Percentiles rank a stretch among this genome's conserved stretches.
phyloP scores from a whole-genome alignment of 306 rosid genomes.

The Astragalus glycyphyllos region DNA sequence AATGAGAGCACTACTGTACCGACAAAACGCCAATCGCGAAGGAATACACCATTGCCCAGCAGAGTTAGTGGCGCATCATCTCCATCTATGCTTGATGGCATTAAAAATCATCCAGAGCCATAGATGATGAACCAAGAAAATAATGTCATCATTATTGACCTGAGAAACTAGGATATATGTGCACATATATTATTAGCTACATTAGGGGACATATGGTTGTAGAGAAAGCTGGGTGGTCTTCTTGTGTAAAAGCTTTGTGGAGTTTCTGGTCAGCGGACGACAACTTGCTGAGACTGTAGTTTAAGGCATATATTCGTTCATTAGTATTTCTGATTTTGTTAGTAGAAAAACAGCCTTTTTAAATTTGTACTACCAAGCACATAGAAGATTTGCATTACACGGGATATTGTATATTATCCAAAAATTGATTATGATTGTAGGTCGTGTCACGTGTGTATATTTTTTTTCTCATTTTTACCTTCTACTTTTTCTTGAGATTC shows the following conservation, averaged over 20 bases:
- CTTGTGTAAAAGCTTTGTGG: conserved; percentile 35
- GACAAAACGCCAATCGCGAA: conserved; percentile 90
- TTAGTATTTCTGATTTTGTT: conserved; percentile 40
- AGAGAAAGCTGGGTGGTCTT: conserved; percentile 29
- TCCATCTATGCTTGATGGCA: conserved; percentile 64
- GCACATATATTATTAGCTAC: conserved; percentile 17
- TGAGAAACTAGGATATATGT: conserved; percentile 22
- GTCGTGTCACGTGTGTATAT: conserved; percentile 22
- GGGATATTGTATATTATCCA: conserved; percentile 44
- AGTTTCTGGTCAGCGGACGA: conserved; percentile 37
- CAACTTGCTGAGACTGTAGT: neutral
- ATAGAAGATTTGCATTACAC: conserved; percentile 23
- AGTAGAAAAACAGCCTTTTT: conserved; percentile 7
- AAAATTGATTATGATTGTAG: conserved; percentile 23
- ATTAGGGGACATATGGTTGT: conserved; percentile 42
- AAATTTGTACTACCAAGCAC: conserved; percentile 31
- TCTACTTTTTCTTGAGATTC: conserved; percentile 12
- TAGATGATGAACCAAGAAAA: conserved; percentile 40
- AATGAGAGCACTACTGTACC: conserved; percentile 72
- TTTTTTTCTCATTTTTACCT: neutral
- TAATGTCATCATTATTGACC: conserved; percentile 4
- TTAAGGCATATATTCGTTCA: conserved; percentile 38
- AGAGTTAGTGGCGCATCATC: conserved; percentile 74
- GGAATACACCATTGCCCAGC: conserved; percentile 87
- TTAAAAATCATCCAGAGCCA: conserved; percentile 47